Evolutionary conservation across 257 asterid genomes (phyloP).

Genomic region (Thymus mandschuricus): DNA sequence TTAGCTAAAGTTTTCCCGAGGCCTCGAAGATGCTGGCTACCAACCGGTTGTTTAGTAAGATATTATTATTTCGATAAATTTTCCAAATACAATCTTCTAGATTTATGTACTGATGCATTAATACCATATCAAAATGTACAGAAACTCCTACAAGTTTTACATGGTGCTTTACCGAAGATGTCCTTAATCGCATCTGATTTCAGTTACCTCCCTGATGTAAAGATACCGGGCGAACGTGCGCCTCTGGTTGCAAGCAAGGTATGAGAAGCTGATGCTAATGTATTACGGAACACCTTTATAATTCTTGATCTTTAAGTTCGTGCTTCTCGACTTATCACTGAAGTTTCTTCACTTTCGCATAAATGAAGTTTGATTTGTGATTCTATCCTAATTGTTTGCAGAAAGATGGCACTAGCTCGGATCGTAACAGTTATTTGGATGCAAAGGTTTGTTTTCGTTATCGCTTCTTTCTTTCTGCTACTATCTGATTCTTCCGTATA

Average conservation of each 20-base stretch:
- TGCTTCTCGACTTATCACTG: background rate
- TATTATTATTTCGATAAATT: background rate
- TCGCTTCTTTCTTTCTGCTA: constrained; percentile 7
- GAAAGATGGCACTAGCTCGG: constrained; percentile 83
- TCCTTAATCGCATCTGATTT: constrained; percentile 93
- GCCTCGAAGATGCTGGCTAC: constrained; percentile 97
- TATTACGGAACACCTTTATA: background rate
- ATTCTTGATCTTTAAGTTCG: background rate
- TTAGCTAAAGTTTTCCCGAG: constrained; percentile 77
- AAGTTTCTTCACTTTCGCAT: background rate
- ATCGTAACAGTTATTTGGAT: constrained; percentile 75
- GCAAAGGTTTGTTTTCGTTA: constrained; percentile 64
- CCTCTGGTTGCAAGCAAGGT: constrained; percentile 96
- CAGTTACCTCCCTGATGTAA: constrained; percentile 94
- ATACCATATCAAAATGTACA: constrained; percentile 42
- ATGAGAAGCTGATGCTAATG: constrained; percentile 1
- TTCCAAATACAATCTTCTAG: constrained; percentile 7
- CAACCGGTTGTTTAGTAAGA: constrained; percentile 92
- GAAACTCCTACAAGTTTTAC: constrained; percentile 90
- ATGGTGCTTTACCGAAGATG: constrained; percentile 98
- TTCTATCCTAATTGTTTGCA: constrained; percentile 46
- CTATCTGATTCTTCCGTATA: constrained; percentile 3
- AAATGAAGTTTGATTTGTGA: constrained; percentile 23
- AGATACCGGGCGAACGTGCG: constrained; percentile 91
- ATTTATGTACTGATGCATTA: constrained; percentile 29